These are phyloP conservation scores for Lodderomyces metapsilosis DNA, from an alignment of 1,139 yeast species.

Conservation along the genomic window DNA sequence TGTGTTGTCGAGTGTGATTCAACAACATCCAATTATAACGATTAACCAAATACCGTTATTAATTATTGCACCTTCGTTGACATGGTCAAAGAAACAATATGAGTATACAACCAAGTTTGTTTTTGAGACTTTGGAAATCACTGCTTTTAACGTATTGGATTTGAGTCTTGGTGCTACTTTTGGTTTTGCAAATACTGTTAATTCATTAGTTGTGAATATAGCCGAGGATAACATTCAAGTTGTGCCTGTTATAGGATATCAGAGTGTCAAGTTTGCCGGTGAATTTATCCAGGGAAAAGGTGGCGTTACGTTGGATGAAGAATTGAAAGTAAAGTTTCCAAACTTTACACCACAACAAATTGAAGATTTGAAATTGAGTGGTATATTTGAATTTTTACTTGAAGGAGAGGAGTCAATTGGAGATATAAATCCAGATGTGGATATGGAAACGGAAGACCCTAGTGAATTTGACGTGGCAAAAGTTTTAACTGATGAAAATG, in stretches of 20 bases:
- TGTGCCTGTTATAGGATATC: constrained; percentile 73
- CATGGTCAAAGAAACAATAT: constrained; percentile 67
- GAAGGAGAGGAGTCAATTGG: constrained; percentile 61
- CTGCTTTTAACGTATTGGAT: constrained; percentile 72
- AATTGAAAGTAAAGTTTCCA: constrained; percentile 55
- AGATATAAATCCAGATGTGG: constrained; percentile 43
- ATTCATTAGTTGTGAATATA: constrained; percentile 74
- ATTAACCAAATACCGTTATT: constrained; percentile 49
- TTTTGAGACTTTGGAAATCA: constrained; percentile 70
- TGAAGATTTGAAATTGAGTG: constrained; percentile 71
- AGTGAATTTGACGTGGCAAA: constrained; percentile 88
- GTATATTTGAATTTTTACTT: constrained; percentile 71
- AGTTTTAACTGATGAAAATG: constrained; percentile 62
- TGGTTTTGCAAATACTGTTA: constrained; percentile 59
- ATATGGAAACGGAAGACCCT: constrained; percentile 32
- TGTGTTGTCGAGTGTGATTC: constrained; percentile 56
- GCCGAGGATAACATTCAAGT: constrained; percentile 77
- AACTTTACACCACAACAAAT: constrained; percentile 56
- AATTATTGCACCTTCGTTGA: constrained; percentile 58
- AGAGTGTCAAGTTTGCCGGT: constrained; percentile 55
- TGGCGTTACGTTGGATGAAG: constrained; percentile 59
- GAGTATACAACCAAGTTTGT: constrained; percentile 74
- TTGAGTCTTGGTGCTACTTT: constrained; percentile 68
- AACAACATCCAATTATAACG: constrained; percentile 49
- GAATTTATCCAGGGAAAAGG: constrained; percentile 52